Evolutionary conservation across 1,284 basidiomycete species (phyloP).

Genomic region (Coniferiporia weirii): DNA sequence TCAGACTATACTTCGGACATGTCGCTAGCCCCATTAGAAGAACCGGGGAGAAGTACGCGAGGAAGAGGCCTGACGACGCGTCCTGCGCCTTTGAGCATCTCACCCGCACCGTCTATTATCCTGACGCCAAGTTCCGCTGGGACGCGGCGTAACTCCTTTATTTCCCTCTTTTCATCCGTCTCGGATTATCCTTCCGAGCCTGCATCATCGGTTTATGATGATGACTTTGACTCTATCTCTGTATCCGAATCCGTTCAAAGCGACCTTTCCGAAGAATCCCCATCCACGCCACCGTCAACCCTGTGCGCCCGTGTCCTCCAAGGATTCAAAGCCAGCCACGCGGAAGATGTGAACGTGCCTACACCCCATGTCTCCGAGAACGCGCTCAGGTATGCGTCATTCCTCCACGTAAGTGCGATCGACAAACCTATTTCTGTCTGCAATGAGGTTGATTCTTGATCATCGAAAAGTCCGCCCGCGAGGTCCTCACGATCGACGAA

Average conservation of each 20-base stretch:
- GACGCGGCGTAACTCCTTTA: background rate
- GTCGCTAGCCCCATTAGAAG: background rate
- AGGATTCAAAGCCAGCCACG: background rate
- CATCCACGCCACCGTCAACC: background rate
- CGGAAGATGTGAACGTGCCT: background rate
- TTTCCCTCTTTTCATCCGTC: background rate
- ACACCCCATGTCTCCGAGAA: background rate
- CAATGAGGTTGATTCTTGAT: background rate
- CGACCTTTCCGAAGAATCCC: background rate
- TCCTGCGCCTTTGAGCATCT: background rate
- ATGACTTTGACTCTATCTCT: background rate
- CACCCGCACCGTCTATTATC: slow-evolving; percentile 8
- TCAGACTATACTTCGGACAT: too few relatives aligned
- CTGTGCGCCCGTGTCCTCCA: background rate
- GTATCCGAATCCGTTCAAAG: slow-evolving; percentile 1
- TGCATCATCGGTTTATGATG: slow-evolving; percentile 6
- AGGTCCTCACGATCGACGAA: slow-evolving; percentile 3
- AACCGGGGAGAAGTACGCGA: background rate
- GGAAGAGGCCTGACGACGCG: background rate
- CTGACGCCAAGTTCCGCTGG: slow-evolving; percentile 7
- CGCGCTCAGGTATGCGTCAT: background rate
- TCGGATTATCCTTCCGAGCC: slow-evolving; percentile 7
- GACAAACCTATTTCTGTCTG: background rate
- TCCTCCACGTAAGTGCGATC: background rate
- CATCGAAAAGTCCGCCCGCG: background rate